Evolutionary conservation across 2,329 filamentous ascomycete genomes (phyloP).

Genomic region (Helotiales sp.): DNA sequence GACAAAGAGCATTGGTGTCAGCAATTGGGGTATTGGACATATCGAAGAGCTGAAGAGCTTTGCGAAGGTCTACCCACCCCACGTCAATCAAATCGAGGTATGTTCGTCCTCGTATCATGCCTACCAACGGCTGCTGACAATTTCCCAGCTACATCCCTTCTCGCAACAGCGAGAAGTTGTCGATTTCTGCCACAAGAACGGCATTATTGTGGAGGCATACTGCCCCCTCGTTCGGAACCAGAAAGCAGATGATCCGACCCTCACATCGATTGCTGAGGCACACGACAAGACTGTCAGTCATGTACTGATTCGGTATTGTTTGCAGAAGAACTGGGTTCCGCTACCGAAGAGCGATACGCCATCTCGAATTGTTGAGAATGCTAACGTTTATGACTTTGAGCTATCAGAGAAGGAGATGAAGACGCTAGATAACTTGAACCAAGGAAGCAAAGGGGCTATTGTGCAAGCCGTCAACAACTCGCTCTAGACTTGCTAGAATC

Average conservation of each 20-base stretch:
- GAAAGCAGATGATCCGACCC: conserved; percentile 63
- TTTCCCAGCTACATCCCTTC: conserved; percentile 72
- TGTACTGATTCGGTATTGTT: conserved; percentile 69
- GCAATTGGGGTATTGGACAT: conserved; percentile 71
- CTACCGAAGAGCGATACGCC: conserved; percentile 68
- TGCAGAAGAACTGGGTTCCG: conserved; percentile 73
- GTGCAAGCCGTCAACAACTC: conserved; percentile 38
- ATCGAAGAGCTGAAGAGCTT: conserved; percentile 71
- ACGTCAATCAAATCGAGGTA: conserved; percentile 73
- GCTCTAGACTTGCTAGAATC: neutral
- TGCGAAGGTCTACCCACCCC: conserved; percentile 71
- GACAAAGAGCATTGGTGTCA: conserved; percentile 71
- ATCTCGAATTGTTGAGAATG: conserved; percentile 64
- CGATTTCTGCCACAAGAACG: conserved; percentile 52
- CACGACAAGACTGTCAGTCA: conserved; percentile 66
- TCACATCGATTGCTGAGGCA: conserved; percentile 61
- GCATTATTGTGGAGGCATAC: conserved; percentile 59
- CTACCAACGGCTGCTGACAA: conserved; percentile 65
- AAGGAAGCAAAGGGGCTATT: conserved; percentile 50
- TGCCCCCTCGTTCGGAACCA: conserved; percentile 62
- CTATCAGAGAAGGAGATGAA: conserved; percentile 62
- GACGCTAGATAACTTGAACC: conserved; percentile 55
- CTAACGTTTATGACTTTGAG: conserved; percentile 64
- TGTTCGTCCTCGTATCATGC: conserved; percentile 45
- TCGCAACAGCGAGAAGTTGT: conserved; percentile 63